A percentile compares a stretch with the other conserved stretches of the same genome.
Conservation (phyloP, 495 filamentous ascomycete species). For the Annulohypoxylon nitens region DNA sequence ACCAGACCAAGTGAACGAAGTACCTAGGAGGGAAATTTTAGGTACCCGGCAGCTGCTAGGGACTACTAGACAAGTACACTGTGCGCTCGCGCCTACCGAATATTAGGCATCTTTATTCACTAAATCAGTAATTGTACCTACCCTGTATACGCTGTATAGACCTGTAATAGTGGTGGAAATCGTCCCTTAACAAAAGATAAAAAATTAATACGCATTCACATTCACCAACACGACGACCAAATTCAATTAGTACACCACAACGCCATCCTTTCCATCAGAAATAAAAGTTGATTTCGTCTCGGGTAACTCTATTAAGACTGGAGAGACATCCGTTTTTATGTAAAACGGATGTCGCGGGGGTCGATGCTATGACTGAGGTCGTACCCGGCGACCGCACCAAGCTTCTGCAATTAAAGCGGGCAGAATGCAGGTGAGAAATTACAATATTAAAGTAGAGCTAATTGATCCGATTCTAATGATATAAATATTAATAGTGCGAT, state of each 20-base stretch:
- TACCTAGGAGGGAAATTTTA: neutral
- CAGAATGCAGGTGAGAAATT: slow-evolving; percentile 62
- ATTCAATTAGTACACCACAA: slow-evolving; percentile 63
- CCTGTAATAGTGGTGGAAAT: slow-evolving; percentile 15
- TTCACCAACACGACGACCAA: slow-evolving; percentile 37
- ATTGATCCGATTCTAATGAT: slow-evolving; percentile 62
- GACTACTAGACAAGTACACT: neutral
- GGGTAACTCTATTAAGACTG: slow-evolving; percentile 48
- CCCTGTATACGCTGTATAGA: slow-evolving; percentile 2
- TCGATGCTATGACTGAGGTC: slow-evolving; percentile 71
- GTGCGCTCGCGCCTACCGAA: slow-evolving; percentile 20
- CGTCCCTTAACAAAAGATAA: slow-evolving; percentile 12
- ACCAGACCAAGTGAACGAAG: neutral
- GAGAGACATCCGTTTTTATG: slow-evolving; percentile 63
- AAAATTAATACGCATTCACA: slow-evolving; percentile 41
- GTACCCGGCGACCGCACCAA: slow-evolving; percentile 66
- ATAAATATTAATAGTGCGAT: slow-evolving; percentile 69
- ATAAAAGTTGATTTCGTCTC: slow-evolving; percentile 54
- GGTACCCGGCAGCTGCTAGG: too few relatives aligned
- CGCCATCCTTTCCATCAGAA: slow-evolving; percentile 68
- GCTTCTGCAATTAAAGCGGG: slow-evolving; percentile 67
- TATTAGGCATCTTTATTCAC: slow-evolving; percentile 23
- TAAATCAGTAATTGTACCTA: slow-evolving; percentile 11
- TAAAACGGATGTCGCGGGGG: slow-evolving; percentile 70
- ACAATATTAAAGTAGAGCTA: slow-evolving; percentile 56